Percentiles rank a stretch among this genome's conserved stretches.
Conservation (phyloP, 768 basidiomycete species). For the Obba rivulosa region DNA sequence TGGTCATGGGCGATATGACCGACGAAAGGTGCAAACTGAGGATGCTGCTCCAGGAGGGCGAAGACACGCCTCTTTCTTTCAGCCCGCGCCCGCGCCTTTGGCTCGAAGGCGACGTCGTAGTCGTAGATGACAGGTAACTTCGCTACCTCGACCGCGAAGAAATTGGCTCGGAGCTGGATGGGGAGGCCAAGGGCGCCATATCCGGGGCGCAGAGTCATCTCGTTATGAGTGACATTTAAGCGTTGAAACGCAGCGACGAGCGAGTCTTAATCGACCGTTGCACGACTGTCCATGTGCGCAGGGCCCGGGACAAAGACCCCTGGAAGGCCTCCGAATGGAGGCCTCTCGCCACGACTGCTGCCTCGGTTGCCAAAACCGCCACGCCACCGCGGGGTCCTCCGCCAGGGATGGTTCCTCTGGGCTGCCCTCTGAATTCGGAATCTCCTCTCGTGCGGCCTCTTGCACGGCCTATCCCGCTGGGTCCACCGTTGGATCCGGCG, state of each 20-base stretch:
- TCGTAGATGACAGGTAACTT: constrained; percentile 44
- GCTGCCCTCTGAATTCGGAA: neutral
- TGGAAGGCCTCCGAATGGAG: constrained; percentile 5
- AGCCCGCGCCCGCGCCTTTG: constrained; percentile 37
- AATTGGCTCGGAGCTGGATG: constrained; percentile 53
- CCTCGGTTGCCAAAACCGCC: too few species aligned
- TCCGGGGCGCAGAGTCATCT: constrained; percentile 44
- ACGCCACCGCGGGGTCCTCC: too few species aligned
- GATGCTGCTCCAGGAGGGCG: constrained; percentile 40
- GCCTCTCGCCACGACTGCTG: neutral
- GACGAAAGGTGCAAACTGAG: constrained; percentile 28
- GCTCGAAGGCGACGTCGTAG: constrained; percentile 46
- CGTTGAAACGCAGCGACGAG: constrained; percentile 24
- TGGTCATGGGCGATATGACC: constrained; percentile 44
- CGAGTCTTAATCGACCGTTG: neutral
- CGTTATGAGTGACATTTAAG: constrained; percentile 15
- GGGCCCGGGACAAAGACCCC: constrained; percentile 1
- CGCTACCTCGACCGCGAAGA: constrained; percentile 39
- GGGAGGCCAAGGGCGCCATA: constrained; percentile 45
- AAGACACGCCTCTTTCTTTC: constrained; percentile 46
- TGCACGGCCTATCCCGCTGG: too few species aligned
- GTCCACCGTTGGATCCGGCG: too few species aligned
- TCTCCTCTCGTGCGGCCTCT: neutral
- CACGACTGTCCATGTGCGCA: neutral
- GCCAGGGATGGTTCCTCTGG: neutral